phyloP scores from a whole-genome alignment of 176 grass and related monocot species.

The Alopecurus myosuroides region DNA sequence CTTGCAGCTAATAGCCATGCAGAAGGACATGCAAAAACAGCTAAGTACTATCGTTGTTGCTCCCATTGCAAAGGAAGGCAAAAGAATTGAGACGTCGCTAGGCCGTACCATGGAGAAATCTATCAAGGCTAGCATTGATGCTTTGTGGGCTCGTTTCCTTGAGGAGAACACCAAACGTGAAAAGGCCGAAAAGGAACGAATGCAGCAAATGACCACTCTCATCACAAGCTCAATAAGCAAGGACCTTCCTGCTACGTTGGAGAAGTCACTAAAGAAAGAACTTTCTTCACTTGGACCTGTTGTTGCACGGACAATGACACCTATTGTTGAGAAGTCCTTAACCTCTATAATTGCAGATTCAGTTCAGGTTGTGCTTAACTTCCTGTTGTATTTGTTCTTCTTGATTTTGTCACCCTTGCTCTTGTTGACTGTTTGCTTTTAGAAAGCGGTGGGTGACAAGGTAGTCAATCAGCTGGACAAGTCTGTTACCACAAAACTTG shows the following conservation, averaged over 20 bases:
- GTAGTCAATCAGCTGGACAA: constrained; percentile 88
- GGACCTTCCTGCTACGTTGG: constrained; percentile 66
- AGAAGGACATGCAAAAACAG: constrained; percentile 92
- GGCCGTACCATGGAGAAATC: constrained; percentile 82
- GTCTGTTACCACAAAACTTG: constrained; percentile 84
- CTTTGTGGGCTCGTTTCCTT: constrained; percentile 68
- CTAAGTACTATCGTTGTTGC: constrained; percentile 44
- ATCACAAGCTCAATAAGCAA: constrained; percentile 72
- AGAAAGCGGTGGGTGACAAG: constrained; percentile 91
- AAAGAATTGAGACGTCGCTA: constrained; percentile 70
- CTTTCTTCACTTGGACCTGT: constrained; percentile 64
- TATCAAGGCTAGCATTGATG: constrained; percentile 72
- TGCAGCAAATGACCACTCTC: constrained; percentile 68
- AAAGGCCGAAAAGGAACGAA: constrained; percentile 72
- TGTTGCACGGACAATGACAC: constrained; percentile 66
- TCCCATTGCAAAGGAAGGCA: constrained; percentile 85
- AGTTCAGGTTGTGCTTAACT: constrained; percentile 68
- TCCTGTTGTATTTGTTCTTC: constrained; percentile 19
- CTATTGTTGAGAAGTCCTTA: constrained; percentile 71
- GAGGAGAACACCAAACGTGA: constrained; percentile 79
- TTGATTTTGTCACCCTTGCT: constrained; percentile 11
- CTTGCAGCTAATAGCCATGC: constrained; percentile 73
- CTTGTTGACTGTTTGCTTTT: constrained; percentile 26
- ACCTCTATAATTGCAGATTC: constrained; percentile 64
- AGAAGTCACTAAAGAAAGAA: constrained; percentile 88